Base-by-base conservation (phyloP, 768 basidiomycete genomes). In the Pisolithus orientalis region DNA sequence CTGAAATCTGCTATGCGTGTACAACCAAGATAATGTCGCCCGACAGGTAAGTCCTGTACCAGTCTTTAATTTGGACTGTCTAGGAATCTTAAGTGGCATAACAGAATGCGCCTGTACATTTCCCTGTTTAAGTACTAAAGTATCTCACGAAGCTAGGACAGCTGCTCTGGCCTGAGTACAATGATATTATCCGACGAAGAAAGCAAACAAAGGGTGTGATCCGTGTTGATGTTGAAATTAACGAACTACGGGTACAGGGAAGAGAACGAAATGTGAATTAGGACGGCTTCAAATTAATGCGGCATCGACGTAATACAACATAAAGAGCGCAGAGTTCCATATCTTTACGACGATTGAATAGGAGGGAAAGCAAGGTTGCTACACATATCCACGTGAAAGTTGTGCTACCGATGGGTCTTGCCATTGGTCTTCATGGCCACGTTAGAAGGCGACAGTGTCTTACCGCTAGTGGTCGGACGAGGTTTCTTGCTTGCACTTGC, bases 361-460 rank as follows among this genome's bases (percentile, higher is more conserved):
- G 50, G 43, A 49, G 50, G 31, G 52, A 56, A 54, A 49, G 60
- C 60, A 50, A 59, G 52, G 60, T 27, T 16, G 11, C 34, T 34
- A 55, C 55, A 53, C 39, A 55, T 58, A 53, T 53, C 54, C 63
- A 62, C 58, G 55, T 51, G 62, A 60, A 57, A 44, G 29, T 13
- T 34, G 13, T 56, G 63, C 80, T 72, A 84, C 63, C 84, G 79
- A 63, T 76, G 70, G 21, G 77, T 70, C 66, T 85, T 86, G 59
- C 82, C 83, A 53, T 83, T 85, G 27, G 79, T 70, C 65, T 80
- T 78, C 58, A 66, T 56, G 50, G 80, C 70, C 16, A 72, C 59
- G 47, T 66, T 72, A 40, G 79, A 71, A 44, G 72, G 62, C 49
- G 79, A 68, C 51, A 69, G 55, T 38, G 78, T 70, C 68, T 82